These are phyloP conservation scores for Geoglossum cookeanum DNA, from an alignment of 2,329 filamentous ascomycete species.

Conservation along the genomic window DNA sequence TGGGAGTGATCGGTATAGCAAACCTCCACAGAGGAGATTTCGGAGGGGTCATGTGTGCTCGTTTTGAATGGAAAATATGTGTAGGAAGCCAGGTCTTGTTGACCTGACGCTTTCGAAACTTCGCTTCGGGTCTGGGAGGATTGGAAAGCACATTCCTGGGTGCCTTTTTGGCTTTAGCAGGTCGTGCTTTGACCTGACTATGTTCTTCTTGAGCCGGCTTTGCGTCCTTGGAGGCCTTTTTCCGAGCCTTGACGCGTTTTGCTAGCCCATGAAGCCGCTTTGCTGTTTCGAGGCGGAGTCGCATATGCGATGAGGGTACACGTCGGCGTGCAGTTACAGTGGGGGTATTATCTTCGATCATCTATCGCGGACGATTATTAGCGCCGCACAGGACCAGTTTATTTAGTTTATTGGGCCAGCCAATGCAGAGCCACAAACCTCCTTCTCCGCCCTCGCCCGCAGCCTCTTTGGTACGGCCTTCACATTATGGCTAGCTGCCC, in stretches of 20 bases:
- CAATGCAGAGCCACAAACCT: conserved; percentile 22
- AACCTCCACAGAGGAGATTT: conserved; percentile 78
- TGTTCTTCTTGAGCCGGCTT: background rate
- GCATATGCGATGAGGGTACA: conserved; percentile 26
- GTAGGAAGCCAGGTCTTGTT: conserved; percentile 91
- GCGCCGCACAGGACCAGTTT: background rate
- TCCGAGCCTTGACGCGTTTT: conserved; percentile 35
- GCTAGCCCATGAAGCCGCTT: conserved; percentile 46
- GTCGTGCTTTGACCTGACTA: background rate
- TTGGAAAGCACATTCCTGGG: conserved; percentile 40
- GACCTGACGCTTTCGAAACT: conserved; percentile 68
- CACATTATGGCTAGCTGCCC: conserved; percentile 89
- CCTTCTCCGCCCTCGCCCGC: conserved; percentile 44
- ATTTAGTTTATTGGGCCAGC: conserved; percentile 1
- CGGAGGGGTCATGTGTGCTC: conserved; percentile 70
- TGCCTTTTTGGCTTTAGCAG: conserved; percentile 1
- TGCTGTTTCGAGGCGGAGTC: conserved; percentile 51
- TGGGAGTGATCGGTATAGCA: conserved; percentile 65
- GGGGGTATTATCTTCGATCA: conserved; percentile 81
- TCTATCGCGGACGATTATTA: conserved; percentile 29
- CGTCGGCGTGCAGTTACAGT: conserved; percentile 41
- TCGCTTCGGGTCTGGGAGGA: conserved; percentile 40
- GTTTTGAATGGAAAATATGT: conserved; percentile 83
- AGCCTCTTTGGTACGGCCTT: conserved; percentile 71
- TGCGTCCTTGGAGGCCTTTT: conserved; percentile 31